Evolutionary conservation across 1,139 yeast genomes (phyloP).

Genomic region (Geotrichum citri-aurantii): DNA sequence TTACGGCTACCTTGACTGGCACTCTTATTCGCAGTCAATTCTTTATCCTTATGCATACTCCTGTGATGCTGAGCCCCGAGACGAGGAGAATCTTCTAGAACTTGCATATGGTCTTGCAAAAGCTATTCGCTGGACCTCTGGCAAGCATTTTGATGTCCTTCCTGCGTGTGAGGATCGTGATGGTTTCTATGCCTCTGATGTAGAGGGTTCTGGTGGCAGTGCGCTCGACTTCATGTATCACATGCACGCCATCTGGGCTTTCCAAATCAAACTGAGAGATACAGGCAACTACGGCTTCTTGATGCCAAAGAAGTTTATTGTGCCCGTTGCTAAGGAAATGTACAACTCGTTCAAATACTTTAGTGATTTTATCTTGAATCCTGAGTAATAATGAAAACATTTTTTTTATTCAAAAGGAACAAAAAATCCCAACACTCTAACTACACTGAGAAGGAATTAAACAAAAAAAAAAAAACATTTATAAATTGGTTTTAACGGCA

Average conservation of each 20-base stretch:
- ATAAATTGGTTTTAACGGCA: too few species aligned
- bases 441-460: too few species aligned
- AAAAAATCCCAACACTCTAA: too few species aligned
- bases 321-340: conserved; percentile 72
- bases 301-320: conserved; percentile 63
- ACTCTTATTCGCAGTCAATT: conserved; percentile 78
- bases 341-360: conserved; percentile 66
- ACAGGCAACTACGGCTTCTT: conserved; percentile 80
- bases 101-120: conserved; percentile 75
- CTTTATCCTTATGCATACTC: conserved; percentile 79
- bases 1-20: conserved; percentile 74
- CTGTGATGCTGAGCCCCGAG: conserved; percentile 65
- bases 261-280: conserved; percentile 75
- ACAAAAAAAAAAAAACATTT: too few species aligned
- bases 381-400: conserved; percentile 9
- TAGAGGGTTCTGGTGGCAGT: conserved; percentile 74
- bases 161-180: conserved; percentile 79
- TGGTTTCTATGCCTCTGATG: conserved; percentile 40
- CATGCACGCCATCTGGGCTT: conserved; percentile 76
- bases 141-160: conserved; percentile 58
- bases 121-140: conserved; percentile 58
- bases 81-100: conserved; percentile 73
- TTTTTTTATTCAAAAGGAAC: too few species aligned
- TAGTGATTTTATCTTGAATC: conserved; percentile 48
- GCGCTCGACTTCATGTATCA: conserved; percentile 82